Base-by-base conservation (phyloP, 352 stramenopile species). In the Phytophthora palmivora region DNA sequence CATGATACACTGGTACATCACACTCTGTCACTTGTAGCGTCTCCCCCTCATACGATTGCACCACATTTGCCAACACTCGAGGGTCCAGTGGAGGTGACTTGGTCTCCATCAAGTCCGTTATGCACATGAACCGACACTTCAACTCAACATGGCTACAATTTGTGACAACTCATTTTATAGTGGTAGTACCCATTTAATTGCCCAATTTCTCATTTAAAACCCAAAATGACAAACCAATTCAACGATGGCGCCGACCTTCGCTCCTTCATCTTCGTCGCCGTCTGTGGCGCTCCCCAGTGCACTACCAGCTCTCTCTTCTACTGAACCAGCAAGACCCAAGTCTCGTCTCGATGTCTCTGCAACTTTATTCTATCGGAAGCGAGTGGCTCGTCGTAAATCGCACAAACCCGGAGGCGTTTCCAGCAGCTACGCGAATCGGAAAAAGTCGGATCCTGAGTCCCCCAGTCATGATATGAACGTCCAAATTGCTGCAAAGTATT, bases 1-100 rank as follows among this genome's bases (percentile, higher is more conserved):
- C 82, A 34, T 93, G 84, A 36, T 82, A 90, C 37, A 89, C 78
- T 5, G 75, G 75, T 21, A 65, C 57, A 56, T 81, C 77, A 15
- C 77, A 87, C n/a, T 74, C 70, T 12, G 63, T 39, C 18, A 83
- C 54, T 30, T 58, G 47, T 19, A 76, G 15, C 12, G 57, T 84
- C 39, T 89, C 79, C 14, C 82, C 82, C 4, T 87, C 70, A 62
- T 84, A 92, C 11, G 26, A 44, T 3, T 28, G 19, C 19, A 89
- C 54, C 10, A 92, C 79, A 41, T 80, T 78, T n/a, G 76, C 60
- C 7, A 88, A 39, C n/a, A 92, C 66, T 14, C 76, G 76, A 38
- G 82, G 76, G 33, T 92, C 82, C n/a, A 92, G 39, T 14, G 82
- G 80, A 1, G 50, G 39, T 14, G 41, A 65, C 6, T 49, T 37